Base-by-base conservation (phyloP, 148 eudicot genomes). In the Rhododendron ferrugineum region DNA sequence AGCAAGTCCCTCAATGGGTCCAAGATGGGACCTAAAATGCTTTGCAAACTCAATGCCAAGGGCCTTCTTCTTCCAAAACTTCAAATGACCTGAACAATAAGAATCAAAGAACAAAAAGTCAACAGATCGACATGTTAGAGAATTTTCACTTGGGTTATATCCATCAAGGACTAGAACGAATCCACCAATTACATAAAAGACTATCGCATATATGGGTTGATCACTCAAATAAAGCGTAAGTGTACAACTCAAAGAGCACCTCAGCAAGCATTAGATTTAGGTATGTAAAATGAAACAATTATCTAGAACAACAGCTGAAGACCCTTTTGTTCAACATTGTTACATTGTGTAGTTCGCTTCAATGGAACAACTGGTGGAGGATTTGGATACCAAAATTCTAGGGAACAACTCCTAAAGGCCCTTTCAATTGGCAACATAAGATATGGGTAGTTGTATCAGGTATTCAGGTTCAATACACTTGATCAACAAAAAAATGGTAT, bases 41-140 rank as follows among this genome's bases (percentile, higher is more conserved):
- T 97, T 97, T 37, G 99, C 99, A 91, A 97, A 97, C 92, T 97
- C 99, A 78, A 95, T 92, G 54, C 99, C 99, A 28, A 89, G 70
- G 68, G 95, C 86, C 86, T 92, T 95, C 91, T 97, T 97, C 96
- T 97, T 97, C 99, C 99, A 97, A 87, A 97, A 97, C 87, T 97
- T 97, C 88, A 97, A 86, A 85, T 97, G 99, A 78, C 99, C 99
- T 97, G 86, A 47, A 78, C 62, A 81, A 84, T 68, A 83, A 75
- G 58, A 79, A 86, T 47, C 28, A 78, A 85, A 60, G 11, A 2
- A 20, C 72, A 58, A 46, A 76, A 82, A 44, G 20, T 64, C 84
- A 82, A 66, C n/a, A 62, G 13, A 66, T 26, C 11, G 23, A 58
- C 28, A 80, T 7, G 23, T 23, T 68, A 5, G 23, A 10, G 64